Percentiles rank a stretch among this genome's conserved stretches.
Conservation (phyloP, 345 rosid species). For the Zanthoxylum bungeanum region DNA sequence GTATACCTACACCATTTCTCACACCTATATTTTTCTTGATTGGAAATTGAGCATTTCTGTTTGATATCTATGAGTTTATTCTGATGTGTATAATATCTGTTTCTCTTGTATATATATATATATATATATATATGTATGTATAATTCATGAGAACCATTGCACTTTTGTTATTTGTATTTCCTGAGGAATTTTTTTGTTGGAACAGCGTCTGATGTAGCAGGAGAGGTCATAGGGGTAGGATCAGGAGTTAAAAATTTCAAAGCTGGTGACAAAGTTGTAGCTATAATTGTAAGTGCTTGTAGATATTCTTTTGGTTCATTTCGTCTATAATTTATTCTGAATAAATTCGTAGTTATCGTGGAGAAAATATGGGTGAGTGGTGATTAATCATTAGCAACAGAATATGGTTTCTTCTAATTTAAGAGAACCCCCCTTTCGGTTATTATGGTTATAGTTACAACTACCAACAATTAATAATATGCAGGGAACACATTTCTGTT, state of each 20-base stretch:
- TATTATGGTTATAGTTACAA: neutral
- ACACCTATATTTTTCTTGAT: neutral
- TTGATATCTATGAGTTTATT: neutral
- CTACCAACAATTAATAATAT: neutral
- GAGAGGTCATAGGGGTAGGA: constrained; percentile 73
- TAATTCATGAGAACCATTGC: neutral
- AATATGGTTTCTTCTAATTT: no score
- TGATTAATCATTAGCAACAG: neutral
- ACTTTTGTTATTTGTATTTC: neutral
- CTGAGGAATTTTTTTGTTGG: constrained; percentile 19
- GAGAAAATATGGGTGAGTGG: neutral
- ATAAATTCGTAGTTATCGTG: neutral
- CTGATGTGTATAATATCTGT: neutral
- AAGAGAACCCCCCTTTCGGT: neutral
- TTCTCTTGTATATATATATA: neutral
- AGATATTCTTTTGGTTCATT: neutral
- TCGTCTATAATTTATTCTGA: neutral
- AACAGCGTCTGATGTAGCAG: constrained; percentile 74
- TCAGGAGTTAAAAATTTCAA: constrained; percentile 52
- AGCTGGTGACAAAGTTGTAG: constrained; percentile 78
- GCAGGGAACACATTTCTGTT: neutral
- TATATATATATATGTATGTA: neutral
- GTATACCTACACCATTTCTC: no score
- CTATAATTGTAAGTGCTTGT: constrained; percentile 38
- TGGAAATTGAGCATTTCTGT: neutral